phyloP scores from a whole-genome alignment of 2,329 filamentous ascomycete species.

The Didymella segeticola region DNA sequence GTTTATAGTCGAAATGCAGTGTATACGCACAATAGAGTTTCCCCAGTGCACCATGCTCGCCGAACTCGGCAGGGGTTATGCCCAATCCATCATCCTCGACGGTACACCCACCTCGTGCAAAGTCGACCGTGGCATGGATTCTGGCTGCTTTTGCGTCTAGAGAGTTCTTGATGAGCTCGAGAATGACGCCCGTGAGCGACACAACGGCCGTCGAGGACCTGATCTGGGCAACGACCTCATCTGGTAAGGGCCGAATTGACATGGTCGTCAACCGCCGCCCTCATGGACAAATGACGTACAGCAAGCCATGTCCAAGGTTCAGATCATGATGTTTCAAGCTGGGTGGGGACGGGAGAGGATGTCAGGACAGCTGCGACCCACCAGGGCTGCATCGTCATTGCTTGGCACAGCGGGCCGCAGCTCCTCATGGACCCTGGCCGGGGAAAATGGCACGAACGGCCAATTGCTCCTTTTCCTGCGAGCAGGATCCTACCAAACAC shows the following conservation, averaged over 20 bases:
- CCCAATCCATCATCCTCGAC: conserved; percentile 87
- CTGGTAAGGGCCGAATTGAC: conserved; percentile 71
- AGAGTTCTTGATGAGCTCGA: conserved; percentile 80
- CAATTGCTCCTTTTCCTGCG: conserved; percentile 14
- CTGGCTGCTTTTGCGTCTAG: conserved; percentile 78
- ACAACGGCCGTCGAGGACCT: conserved; percentile 83
- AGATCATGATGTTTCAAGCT: conserved; percentile 4
- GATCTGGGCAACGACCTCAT: conserved; percentile 76
- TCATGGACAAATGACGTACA: conserved; percentile 1
- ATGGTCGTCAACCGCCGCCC: conserved; percentile 14
- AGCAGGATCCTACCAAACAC: conserved; percentile 12
- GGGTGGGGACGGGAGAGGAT: conserved; percentile 9
- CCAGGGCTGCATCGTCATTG: conserved; percentile 12
- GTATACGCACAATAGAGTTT: conserved; percentile 70
- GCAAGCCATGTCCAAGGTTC: conserved; percentile 4
- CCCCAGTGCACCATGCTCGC: conserved; percentile 71
- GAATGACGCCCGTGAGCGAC: conserved; percentile 72
- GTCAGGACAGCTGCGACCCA: conserved; percentile 10
- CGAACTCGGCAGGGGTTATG: conserved; percentile 76
- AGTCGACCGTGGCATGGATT: conserved; percentile 76
- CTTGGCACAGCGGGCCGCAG: conserved; percentile 18
- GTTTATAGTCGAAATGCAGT: conserved; percentile 4
- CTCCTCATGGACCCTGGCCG: conserved; percentile 22
- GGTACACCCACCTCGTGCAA: conserved; percentile 74
- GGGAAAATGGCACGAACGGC: conserved; percentile 20